Conservation (phyloP, 371 early-diverging fungal species). For the Vairimorpha necatrix region DNA sequence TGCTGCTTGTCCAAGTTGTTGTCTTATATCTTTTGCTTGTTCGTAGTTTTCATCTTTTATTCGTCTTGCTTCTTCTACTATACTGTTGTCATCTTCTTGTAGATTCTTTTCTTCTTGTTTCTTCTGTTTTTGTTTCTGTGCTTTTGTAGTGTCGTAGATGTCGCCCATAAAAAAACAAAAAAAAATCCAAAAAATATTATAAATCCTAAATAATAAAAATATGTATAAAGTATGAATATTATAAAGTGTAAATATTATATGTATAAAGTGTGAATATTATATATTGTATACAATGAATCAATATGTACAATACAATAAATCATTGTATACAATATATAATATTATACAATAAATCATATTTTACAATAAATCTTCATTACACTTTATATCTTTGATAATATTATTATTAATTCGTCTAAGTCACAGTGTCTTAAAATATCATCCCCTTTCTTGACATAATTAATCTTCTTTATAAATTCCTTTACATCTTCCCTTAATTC, state of each 20-base stretch:
- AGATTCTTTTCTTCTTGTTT: conserved; percentile 17
- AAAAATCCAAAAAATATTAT: background rate
- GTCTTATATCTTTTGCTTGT: conserved; percentile 35
- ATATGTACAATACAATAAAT: too few relatives aligned
- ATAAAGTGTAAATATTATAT: background rate
- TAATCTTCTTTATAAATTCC: background rate
- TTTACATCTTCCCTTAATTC: background rate
- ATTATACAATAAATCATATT: too few relatives aligned
- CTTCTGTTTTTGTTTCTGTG: conserved; percentile 41
- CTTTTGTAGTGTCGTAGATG: conserved; percentile 26
- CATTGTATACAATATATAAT: too few relatives aligned
- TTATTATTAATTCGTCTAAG: background rate
- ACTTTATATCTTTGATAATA: too few relatives aligned
- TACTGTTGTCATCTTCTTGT: conserved; percentile 23
- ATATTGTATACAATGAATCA: too few relatives aligned
- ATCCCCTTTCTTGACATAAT: background rate
- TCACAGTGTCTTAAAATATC: background rate
- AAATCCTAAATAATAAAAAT: background rate
- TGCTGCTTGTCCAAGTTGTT: conserved; percentile 42
- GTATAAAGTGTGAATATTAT: too few relatives aligned
- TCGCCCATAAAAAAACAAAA: background rate
- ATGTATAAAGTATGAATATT: background rate
- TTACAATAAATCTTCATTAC: too few relatives aligned
- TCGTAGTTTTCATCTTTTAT: conserved; percentile 56
- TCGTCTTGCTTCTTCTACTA: conserved; percentile 41